phyloP scores from a whole-genome alignment of 257 asterid species.

The Penstemon davidsonii region DNA sequence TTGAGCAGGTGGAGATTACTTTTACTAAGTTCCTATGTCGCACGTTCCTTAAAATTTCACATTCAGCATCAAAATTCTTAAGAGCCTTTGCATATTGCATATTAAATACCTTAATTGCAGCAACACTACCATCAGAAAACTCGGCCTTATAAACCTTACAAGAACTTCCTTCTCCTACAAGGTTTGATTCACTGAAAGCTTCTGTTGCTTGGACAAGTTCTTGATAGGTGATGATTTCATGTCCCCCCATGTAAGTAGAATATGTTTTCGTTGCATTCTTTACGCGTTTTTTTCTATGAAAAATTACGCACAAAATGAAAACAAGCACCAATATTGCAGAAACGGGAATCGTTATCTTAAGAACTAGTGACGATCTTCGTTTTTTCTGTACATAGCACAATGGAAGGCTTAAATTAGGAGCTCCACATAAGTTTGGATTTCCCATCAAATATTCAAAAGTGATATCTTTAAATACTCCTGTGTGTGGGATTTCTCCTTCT shows the following conservation, averaged over 20 bases:
- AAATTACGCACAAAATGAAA: conserved; percentile 23
- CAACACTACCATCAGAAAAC: conserved; percentile 28
- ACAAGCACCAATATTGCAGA: conserved; percentile 20
- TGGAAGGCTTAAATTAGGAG: conserved; percentile 24
- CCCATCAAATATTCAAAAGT: conserved; percentile 34
- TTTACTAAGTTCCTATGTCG: conserved; percentile 45
- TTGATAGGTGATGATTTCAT: conserved; percentile 26
- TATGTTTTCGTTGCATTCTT: conserved; percentile 8
- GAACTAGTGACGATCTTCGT: conserved; percentile 22
- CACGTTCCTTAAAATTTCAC: conserved; percentile 40
- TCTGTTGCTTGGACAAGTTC: conserved; percentile 38
- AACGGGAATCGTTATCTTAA: conserved; percentile 31
- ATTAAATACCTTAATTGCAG: conserved; percentile 42
- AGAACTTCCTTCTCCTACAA: conserved; percentile 41
- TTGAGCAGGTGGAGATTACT: conserved; percentile 45
- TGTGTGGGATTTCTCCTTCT: conserved; percentile 37
- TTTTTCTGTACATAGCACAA: conserved; percentile 20
- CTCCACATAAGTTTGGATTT: conserved; percentile 38
- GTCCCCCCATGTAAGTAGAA: conserved; percentile 8
- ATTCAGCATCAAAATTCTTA: conserved; percentile 38
- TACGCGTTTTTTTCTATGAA: conserved; percentile 19
- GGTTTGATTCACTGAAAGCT: conserved; percentile 25
- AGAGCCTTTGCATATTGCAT: conserved; percentile 28
- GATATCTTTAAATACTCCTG: conserved; percentile 35
- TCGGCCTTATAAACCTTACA: conserved; percentile 32